Evolutionary conservation across 371 early-diverging fungal genomes (phyloP).

Genomic region (Apophysomyces trapeziformis): DNA sequence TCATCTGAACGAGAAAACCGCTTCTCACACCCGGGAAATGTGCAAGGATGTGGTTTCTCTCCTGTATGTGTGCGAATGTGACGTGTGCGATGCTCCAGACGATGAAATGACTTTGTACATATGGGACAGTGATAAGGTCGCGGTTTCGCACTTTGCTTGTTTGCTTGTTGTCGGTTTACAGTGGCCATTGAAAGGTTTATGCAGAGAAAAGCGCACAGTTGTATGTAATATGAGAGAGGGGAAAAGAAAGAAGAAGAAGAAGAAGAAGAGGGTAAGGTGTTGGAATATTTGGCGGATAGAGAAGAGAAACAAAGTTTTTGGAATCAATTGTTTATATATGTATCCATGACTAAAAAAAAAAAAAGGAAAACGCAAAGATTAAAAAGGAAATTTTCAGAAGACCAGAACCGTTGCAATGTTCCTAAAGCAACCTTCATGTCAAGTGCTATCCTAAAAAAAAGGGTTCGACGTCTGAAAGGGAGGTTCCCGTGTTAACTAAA

Average conservation of each 20-base stretch:
- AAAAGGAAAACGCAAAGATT: neutral
- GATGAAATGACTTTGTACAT: slow-evolving; percentile 58
- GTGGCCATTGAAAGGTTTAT: neutral
- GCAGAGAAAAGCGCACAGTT: too few relatives aligned
- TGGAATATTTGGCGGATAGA: neutral
- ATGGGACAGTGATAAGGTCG: slow-evolving; percentile 58
- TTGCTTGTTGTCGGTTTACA: neutral
- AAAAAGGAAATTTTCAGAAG: slow-evolving; percentile 2
- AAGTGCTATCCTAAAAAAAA: slow-evolving; percentile 11
- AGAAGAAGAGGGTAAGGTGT: neutral
- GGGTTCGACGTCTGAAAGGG: slow-evolving; percentile 2
- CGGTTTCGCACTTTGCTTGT: slow-evolving; percentile 18
- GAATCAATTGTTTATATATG: neutral
- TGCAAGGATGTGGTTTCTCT: slow-evolving; percentile 81
- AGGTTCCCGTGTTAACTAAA: slow-evolving; percentile 1
- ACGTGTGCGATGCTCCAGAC: slow-evolving; percentile 74
- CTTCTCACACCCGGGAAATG: slow-evolving; percentile 70
- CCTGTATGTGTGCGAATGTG: slow-evolving; percentile 87
- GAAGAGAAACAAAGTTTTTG: neutral
- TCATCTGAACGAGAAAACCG: slow-evolving; percentile 86
- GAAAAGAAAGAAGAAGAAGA: neutral
- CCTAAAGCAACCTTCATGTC: slow-evolving; percentile 4
- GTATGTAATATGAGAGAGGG: neutral
- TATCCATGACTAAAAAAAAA: neutral
- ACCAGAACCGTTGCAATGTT: slow-evolving; percentile 3